Evolutionary conservation across 192 early-diverging fungal species (phyloP).

Genomic region (Entomortierella parvispora): DNA sequence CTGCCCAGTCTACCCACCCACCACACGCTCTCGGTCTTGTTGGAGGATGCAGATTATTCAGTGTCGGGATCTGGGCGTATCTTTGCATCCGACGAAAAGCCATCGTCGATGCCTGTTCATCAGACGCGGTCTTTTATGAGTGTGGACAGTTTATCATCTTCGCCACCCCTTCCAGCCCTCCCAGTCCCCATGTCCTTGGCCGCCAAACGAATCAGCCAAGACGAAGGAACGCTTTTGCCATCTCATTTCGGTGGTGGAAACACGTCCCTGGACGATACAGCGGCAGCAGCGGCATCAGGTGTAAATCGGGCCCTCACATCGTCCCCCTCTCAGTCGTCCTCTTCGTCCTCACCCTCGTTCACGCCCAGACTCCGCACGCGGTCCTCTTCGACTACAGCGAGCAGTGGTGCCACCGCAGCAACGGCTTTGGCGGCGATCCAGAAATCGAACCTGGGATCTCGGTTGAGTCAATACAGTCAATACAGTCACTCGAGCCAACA

Average conservation of each 20-base stretch:
- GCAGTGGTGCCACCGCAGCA: neutral
- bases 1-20: neutral
- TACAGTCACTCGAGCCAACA: slow-evolving; percentile 40
- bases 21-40: slow-evolving; percentile 25
- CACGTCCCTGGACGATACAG: too few species aligned
- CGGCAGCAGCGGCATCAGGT: neutral
- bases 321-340: neutral
- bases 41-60: slow-evolving; percentile 16
- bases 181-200: too few species aligned
- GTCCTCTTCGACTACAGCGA: slow-evolving; percentile 1
- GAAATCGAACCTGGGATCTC: slow-evolving; percentile 4
- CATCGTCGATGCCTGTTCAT: neutral
- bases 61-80: slow-evolving; percentile 1
- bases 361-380: neutral
- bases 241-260: too few species aligned
- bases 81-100: neutral
- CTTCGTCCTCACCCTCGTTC: neutral
- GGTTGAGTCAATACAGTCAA: slow-evolving; percentile 42
- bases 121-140: too few species aligned
- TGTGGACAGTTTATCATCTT: too few species aligned
- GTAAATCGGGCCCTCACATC: neutral
- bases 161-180: too few species aligned
- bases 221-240: too few species aligned
- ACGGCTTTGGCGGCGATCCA: neutral
- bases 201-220: too few species aligned